Evolutionary conservation across 805 yeast species (phyloP).

Genomic region (Candida corydali): DNA sequence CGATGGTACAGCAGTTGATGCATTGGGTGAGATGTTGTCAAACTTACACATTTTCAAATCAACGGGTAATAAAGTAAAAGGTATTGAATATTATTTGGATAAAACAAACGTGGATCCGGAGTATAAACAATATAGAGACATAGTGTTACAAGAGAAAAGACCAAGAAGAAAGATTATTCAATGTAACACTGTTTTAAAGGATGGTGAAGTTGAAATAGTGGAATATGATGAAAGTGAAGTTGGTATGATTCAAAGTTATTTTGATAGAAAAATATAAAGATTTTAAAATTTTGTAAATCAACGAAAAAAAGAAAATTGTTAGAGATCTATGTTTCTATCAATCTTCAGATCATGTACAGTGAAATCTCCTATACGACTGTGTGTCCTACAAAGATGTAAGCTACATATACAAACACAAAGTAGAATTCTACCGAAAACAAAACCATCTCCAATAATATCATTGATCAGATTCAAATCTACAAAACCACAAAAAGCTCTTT

Average conservation of each 20-base stretch:
- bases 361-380: conserved; percentile 4
- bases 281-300: neutral
- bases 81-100: conserved; percentile 58
- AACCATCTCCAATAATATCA: neutral
- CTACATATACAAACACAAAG: neutral
- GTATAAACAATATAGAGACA: conserved; percentile 60
- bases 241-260: conserved; percentile 78
- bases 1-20: conserved; percentile 56
- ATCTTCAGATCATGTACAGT: neutral
- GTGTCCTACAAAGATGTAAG: conserved; percentile 2
- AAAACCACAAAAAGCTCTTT: neutral
- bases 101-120: conserved; percentile 68
- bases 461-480: conserved; percentile 1
- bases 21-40: conserved; percentile 65
- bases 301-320: conserved; percentile 1
- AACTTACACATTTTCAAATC: conserved; percentile 78
- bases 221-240: conserved; percentile 71
- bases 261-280: conserved; percentile 41
- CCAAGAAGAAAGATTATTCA: conserved; percentile 86
- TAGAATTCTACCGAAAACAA: neutral
- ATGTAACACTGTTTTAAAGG: conserved; percentile 58
- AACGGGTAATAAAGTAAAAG: conserved; percentile 66
- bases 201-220: conserved; percentile 43
- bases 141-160: conserved; percentile 64
- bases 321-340: conserved; percentile 1